Evolutionary conservation across 2,329 filamentous ascomycete species (phyloP).

Genomic region (Elsinoe perseae): DNA sequence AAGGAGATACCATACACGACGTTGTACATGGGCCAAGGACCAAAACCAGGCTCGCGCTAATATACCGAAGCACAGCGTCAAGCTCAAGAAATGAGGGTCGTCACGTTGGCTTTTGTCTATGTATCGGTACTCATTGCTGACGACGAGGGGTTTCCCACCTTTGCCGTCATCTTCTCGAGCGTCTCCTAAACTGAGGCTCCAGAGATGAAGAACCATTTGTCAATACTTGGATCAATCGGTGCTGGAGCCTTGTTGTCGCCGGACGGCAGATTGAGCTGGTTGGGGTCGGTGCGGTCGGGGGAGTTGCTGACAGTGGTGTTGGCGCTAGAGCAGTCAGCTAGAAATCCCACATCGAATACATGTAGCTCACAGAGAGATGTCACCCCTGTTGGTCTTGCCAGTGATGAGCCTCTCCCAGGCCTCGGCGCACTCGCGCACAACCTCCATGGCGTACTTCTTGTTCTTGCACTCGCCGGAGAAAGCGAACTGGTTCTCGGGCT

Average conservation of each 20-base stretch:
- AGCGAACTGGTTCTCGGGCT: conserved; percentile 99
- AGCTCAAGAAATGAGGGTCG: neutral
- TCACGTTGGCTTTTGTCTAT: conserved; percentile 11
- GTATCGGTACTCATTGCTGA: neutral
- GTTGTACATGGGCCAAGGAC: no score
- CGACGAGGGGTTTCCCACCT: neutral
- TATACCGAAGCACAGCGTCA: neutral
- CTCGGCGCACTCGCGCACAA: conserved; percentile 91
- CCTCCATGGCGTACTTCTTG: conserved; percentile 96
- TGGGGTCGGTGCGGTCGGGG: conserved; percentile 58
- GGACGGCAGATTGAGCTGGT: conserved; percentile 66
- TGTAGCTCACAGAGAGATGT: conserved; percentile 67
- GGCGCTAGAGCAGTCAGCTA: conserved; percentile 48
- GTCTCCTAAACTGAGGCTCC: conserved; percentile 55
- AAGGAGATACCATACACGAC: no score
- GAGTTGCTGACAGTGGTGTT: conserved; percentile 73
- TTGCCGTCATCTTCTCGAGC: neutral
- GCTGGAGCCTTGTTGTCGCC: conserved; percentile 74
- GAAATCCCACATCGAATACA: conserved; percentile 6
- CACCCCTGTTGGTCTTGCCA: conserved; percentile 73
- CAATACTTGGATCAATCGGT: conserved; percentile 90
- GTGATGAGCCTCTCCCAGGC: conserved; percentile 95
- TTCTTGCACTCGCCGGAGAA: conserved; percentile 99
- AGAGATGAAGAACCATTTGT: conserved; percentile 99
- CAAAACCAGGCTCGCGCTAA: neutral